Percentiles rank a stretch among this genome's conserved stretches.
These are phyloP conservation scores for Flueggea neowawraea DNA, from an alignment of 441 rosid genomes.

Conservation along the genomic window DNA sequence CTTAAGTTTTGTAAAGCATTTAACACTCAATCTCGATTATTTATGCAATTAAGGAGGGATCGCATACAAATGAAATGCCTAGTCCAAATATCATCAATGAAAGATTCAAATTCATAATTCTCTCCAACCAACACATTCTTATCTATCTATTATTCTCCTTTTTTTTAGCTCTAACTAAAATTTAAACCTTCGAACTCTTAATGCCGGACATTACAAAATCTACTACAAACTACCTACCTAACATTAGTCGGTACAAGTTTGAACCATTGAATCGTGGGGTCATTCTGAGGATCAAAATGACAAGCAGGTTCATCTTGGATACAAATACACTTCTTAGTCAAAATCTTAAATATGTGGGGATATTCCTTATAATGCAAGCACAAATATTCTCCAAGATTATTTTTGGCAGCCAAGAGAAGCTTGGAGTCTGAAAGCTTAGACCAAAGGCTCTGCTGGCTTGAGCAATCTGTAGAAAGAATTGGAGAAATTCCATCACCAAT, in stretches of 20 bases:
- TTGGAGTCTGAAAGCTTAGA: constrained; percentile 10
- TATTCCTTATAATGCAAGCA: constrained; percentile 25
- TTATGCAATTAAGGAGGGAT: too few species aligned
- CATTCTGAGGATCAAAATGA: constrained; percentile 10
- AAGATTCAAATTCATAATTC: constrained; percentile 11
- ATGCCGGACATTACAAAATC: too few species aligned
- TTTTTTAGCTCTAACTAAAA: too few species aligned
- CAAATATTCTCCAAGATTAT: constrained; percentile 16
- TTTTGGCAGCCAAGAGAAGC: constrained; percentile 26
- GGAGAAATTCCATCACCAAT: constrained; percentile 13
- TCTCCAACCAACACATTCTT: constrained; percentile 9
- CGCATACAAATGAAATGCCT: too few species aligned
- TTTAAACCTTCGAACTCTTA: too few species aligned
- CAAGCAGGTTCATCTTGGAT: constrained; percentile 16
- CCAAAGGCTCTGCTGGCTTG: constrained; percentile 17
- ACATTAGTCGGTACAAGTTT: constrained; percentile 15
- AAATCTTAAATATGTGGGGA: constrained; percentile 4
- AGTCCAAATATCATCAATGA: too few species aligned
- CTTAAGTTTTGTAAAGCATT: too few species aligned
- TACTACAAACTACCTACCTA: neutral
- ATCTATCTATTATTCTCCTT: too few species aligned
- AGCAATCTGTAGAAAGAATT: constrained; percentile 16
- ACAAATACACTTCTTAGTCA: constrained; percentile 20
- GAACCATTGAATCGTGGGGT: constrained; percentile 33
- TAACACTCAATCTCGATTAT: too few species aligned